Conservation (phyloP, 2,329 filamentous ascomycete species). For the Claviceps quebecensis region DNA sequence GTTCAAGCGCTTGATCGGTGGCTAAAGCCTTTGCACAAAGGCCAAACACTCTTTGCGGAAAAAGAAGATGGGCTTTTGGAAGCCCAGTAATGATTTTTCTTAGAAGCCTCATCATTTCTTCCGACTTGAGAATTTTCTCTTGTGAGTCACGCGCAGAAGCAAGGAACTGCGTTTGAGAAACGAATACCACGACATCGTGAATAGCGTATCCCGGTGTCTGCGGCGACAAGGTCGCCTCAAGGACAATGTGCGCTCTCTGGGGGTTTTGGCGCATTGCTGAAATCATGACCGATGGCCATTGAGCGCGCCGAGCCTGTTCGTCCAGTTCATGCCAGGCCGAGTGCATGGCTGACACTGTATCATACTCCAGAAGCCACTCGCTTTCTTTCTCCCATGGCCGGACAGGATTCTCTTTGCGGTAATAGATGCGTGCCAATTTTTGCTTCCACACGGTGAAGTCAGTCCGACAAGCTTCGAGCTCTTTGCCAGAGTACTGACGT, state of each 20-base stretch:
- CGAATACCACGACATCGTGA: constrained; percentile 21
- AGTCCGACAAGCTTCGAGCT: constrained; percentile 11
- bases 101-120: constrained; percentile 17
- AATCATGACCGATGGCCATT: constrained; percentile 23
- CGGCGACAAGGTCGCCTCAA: constrained; percentile 24
- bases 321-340: constrained; percentile 19
- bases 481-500: constrained; percentile 12
- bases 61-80: constrained; percentile 17
- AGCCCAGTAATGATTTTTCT: constrained; percentile 17
- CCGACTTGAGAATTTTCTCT: constrained; percentile 14
- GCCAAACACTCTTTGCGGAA: constrained; percentile 26
- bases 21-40: constrained; percentile 17
- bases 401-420: constrained; percentile 1
- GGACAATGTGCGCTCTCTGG: constrained; percentile 17
- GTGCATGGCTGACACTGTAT: constrained; percentile 17
- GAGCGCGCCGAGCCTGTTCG: constrained; percentile 10
- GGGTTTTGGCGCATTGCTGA: constrained; percentile 21
- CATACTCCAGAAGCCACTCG: constrained; percentile 18
- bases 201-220: constrained; percentile 23
- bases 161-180: constrained; percentile 13
- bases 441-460: constrained; percentile 18
- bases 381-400: constrained; percentile 15
- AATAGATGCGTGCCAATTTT: constrained; percentile 11
- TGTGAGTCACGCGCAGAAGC: constrained; percentile 8
- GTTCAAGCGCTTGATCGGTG: constrained; percentile 16